Percentiles rank a stretch among this genome's conserved stretches.
These are phyloP conservation scores for Ilyonectria sp. DNA, from an alignment of 2,329 filamentous ascomycete species.

Conservation along the genomic window DNA sequence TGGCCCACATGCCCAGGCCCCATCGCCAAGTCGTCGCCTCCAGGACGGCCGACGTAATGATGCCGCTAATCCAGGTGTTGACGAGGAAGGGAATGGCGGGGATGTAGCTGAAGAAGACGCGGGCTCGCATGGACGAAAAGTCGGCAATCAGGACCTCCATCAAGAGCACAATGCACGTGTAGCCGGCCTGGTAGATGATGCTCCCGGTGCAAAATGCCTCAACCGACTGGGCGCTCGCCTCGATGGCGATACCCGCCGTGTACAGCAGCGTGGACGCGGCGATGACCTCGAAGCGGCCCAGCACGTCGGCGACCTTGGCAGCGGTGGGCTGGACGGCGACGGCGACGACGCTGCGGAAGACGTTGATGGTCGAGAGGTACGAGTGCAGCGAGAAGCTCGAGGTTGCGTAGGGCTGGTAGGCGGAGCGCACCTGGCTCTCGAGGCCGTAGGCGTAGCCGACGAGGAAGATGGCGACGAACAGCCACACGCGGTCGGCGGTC, in stretches of 20 bases:
- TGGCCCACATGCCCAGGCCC: conserved; percentile 76
- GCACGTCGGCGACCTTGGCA: conserved; percentile 75
- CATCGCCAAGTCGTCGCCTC: conserved; percentile 69
- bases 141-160: conserved; percentile 75
- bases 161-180: conserved; percentile 70
- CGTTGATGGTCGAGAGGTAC: conserved; percentile 71
- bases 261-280: conserved; percentile 70
- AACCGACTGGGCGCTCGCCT: conserved; percentile 64
- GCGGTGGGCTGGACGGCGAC: conserved; percentile 72
- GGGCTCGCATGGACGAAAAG: conserved; percentile 71
- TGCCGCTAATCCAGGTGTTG: conserved; percentile 76
- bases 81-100: conserved; percentile 71
- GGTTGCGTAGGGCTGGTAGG: conserved; percentile 71
- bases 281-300: conserved; percentile 73
- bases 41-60: conserved; percentile 67
- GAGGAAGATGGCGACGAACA: conserved; percentile 72
- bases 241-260: conserved; percentile 67
- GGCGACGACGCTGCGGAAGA: conserved; percentile 71
- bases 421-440: conserved; percentile 66
- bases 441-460: conserved; percentile 74
- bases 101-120: conserved; percentile 75
- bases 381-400: conserved; percentile 67
- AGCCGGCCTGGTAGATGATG: conserved; percentile 72
- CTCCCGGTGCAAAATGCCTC: conserved; percentile 67
- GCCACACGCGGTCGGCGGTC: conserved; percentile 60